phyloP scores from a whole-genome alignment of 768 basidiomycete genomes.

The Neoboletus subvelutipes region DNA sequence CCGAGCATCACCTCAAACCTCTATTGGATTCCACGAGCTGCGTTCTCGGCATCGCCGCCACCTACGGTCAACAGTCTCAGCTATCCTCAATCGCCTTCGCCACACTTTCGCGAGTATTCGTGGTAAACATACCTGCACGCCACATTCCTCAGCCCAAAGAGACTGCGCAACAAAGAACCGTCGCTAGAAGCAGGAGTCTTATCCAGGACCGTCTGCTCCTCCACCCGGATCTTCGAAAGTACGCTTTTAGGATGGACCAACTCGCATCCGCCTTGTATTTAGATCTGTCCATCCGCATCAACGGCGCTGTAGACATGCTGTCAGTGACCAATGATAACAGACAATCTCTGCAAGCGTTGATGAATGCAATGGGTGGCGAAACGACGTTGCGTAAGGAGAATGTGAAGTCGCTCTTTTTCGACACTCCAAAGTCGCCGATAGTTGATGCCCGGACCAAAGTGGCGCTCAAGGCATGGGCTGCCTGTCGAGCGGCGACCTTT shows the following conservation, averaged over 20 bases:
- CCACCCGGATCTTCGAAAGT: constrained; percentile 30
- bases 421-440: constrained; percentile 17
- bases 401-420: constrained; percentile 33
- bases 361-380: constrained; percentile 41
- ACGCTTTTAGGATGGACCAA: constrained; percentile 48
- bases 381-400: constrained; percentile 24
- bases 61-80: constrained; percentile 36
- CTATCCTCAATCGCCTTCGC: constrained; percentile 43
- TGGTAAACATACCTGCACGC: constrained; percentile 32
- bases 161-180: neutral
- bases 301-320: constrained; percentile 41
- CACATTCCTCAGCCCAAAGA: constrained; percentile 4
- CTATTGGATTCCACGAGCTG: constrained; percentile 31
- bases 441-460: constrained; percentile 14
- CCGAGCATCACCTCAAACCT: constrained; percentile 18
- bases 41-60: constrained; percentile 43
- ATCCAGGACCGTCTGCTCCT: constrained; percentile 36
- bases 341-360: constrained; percentile 34
- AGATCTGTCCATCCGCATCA: constrained; percentile 39
- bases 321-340: constrained; percentile 30
- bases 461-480: constrained; percentile 47
- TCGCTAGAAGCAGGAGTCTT: constrained; percentile 16
- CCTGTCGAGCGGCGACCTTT: constrained; percentile 36
- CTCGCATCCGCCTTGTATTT: constrained; percentile 39
- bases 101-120: constrained; percentile 34